Evolutionary conservation across 1,284 basidiomycete species (phyloP), one percentile per base, ranked within the genome.

Genomic region (Erythrobasidium hasegawianum): DNA sequence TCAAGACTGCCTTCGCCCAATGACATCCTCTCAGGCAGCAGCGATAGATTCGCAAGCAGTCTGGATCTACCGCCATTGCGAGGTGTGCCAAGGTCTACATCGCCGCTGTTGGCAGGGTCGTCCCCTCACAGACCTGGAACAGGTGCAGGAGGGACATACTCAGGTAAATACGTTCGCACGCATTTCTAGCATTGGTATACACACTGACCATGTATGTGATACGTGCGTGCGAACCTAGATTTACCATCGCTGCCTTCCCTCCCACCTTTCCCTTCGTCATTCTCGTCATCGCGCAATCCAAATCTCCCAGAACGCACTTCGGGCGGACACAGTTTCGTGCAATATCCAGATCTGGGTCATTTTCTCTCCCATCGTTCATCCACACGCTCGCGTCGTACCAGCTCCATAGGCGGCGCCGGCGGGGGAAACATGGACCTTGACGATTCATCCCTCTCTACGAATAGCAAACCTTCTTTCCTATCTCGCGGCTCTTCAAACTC

Each of bases 1-100:
- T 29, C 27, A n/a, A 26, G 59, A 11, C 38, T 61, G 9, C 59
- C 59, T 5, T 53, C 49, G 8, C 27, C 39, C 20, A 61, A 29
- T 26, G 50, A 54, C 20, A 59, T 24, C 14, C 29, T 64, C 5
- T 50, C 22, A 38, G 49, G 45, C 2, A n/a, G 11, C 33, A 33
- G 60, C 56, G 45, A 64, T 38, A 67, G 38, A 55, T 57, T 18
- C 10, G 22, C 45, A 39, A 41, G 38, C 52, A 45, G 49, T 7
- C 49, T 64, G 10, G 40, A 56, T 18, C 22, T 64, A 20, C 61
- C 61, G 38, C 61, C 61, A 11, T 18, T 64, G 14, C 52, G 39
- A 2, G 39, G 16, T 24, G 56, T 64, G 22, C 61, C 53, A 2
- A 26, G 61, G 20, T 54, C 49, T 3, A 64, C 11, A 11, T 56